phyloP scores from a whole-genome alignment of 1,284 basidiomycete genomes.

The Chiua sp. region DNA sequence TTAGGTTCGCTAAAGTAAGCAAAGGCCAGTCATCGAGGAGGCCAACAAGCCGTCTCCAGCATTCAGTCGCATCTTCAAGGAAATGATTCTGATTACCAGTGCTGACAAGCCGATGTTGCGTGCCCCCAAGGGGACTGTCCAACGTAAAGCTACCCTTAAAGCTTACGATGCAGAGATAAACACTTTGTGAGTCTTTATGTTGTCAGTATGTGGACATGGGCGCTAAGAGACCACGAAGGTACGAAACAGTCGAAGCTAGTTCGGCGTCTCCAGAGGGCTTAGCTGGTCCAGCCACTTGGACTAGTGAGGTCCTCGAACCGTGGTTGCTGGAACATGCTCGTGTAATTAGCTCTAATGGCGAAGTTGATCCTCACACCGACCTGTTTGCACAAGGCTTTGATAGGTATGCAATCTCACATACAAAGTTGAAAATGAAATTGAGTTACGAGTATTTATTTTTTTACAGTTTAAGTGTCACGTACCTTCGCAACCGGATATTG shows the following conservation, averaged over 20 bases:
- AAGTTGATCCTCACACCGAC: constrained; percentile 25
- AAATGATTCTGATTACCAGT: constrained; percentile 30
- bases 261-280: constrained; percentile 12
- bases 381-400: constrained; percentile 42
- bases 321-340: constrained; percentile 38
- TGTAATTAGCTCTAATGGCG: constrained; percentile 23
- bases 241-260: constrained; percentile 34
- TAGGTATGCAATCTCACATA: constrained; percentile 28
- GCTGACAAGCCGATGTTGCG: constrained; percentile 26
- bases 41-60: constrained; percentile 32
- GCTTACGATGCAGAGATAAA: constrained; percentile 32
- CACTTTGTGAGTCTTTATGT: constrained; percentile 24
- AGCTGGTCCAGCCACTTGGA: constrained; percentile 29
- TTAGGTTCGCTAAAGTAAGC: constrained; percentile 2
- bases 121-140: constrained; percentile 31
- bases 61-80: constrained; percentile 38
- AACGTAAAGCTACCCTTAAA: constrained; percentile 25
- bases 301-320: constrained; percentile 18
- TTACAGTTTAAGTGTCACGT: constrained; percentile 39
- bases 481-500: constrained; percentile 39
- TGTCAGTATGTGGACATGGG: not conserved
- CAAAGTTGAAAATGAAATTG: not conserved
- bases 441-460: not conserved
- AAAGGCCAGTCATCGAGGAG: constrained; percentile 32
- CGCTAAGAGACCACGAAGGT: constrained; percentile 18